Evolutionary conservation across 2,329 filamentous ascomycete species (phyloP).

Genomic region (Monilinia polystroma): DNA sequence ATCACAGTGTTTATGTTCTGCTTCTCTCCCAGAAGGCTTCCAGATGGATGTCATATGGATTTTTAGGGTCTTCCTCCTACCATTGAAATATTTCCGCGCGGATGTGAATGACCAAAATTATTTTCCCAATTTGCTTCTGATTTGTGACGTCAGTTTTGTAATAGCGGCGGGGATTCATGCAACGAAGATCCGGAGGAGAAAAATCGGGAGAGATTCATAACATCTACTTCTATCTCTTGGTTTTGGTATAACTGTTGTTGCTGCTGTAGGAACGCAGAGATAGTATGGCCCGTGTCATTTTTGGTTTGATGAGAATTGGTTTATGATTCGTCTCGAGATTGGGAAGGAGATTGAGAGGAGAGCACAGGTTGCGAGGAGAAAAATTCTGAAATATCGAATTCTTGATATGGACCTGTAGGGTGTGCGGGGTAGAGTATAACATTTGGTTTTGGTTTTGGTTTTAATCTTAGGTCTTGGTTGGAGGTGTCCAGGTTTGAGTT

Average conservation of each 20-base stretch:
- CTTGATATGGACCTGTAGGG: slow-evolving; percentile 8
- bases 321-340: not conserved
- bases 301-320: too few species aligned
- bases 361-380: not conserved
- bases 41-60: too few species aligned
- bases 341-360: not conserved
- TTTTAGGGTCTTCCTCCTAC: too few species aligned
- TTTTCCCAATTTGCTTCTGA: too few species aligned
- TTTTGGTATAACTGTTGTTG: not conserved
- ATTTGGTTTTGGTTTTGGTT: not conserved
- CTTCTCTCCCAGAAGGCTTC: too few species aligned
- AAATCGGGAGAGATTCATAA: not conserved
- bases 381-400: not conserved
- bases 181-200: not conserved
- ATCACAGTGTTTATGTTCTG: too few species aligned
- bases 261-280: not conserved
- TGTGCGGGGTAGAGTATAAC: slow-evolving; percentile 5
- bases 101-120: too few species aligned
- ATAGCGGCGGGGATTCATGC: too few species aligned
- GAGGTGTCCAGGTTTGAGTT: not conserved
- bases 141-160: too few species aligned
- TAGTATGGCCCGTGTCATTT: not conserved
- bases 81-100: too few species aligned
- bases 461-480: not conserved
- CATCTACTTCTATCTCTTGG: not conserved